Base-by-base conservation (phyloP, 306 rosid species). In the Cucumis hystrix region DNA sequence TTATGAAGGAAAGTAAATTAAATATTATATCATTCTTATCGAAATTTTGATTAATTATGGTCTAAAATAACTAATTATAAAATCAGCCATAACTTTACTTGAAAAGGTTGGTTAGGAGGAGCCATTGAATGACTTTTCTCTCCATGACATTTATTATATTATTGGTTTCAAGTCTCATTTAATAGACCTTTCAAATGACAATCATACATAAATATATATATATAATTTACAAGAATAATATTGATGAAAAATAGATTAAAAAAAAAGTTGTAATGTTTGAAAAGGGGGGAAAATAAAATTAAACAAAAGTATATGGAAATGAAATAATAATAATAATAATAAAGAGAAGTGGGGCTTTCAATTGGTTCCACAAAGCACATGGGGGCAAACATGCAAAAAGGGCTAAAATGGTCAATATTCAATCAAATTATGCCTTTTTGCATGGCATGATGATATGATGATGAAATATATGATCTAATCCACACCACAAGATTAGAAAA, bases 341-440 rank as follows among this genome's bases (percentile, higher is more conserved):
- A 33, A 33, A 33, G 21, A 20, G 13, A 61, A 13, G 43, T 49
- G 76, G 60, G 60, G 12, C 10, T 37, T 45, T 45, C 74, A 71
- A 74, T 49, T 49, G 39, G 82, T 59, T 82, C 63, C 80, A 78
- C 86, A 79, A 69, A 69, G 80, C 84, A 84, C 89, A 84, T 84
- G 87, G 90, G 90, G 52, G 68, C 60, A 61, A 87, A 83, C 90
- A 84, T 85, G 85, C 80, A 25, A 52, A 80, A 20, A 59, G 43
- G 58, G 86, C 71, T 80, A 64, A 65, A 65, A 82, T 51, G 51
- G 81, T 72, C 83, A 72, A 78, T 76, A 80, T 83, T 83, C 30
- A 73, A 85, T 82, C 83, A 75, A 80, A 3, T 7, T 21, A 43
- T 30, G 25, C 60, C 74, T 23, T 55, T 79, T 72, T 47, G 51